Base-by-base conservation (phyloP, 2,329 filamentous ascomycete species). In the Didymella exigua region DNA sequence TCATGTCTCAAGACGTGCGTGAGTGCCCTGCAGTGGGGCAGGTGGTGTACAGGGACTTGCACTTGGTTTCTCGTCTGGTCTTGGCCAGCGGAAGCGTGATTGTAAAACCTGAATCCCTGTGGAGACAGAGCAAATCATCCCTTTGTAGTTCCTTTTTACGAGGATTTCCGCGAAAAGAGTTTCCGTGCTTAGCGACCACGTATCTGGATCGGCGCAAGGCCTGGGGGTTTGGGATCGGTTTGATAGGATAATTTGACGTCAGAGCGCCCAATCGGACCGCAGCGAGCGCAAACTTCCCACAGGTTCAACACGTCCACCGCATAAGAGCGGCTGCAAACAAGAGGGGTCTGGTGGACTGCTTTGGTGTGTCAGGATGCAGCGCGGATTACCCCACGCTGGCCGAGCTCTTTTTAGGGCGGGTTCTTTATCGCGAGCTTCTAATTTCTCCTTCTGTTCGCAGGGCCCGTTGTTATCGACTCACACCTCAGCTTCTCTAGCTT, bases 181-280 rank as follows among this genome's bases (percentile, higher is more conserved):
- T 19, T 45, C 26, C 9, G 42, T 18, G 30, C 26, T 29, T n/a
- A 19, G 47, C 29, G 46, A 49, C 37, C 41, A 46, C 41, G 36
- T 55, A 50, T 55, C 52, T 50, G 13, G 64, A 68, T 68, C 65
- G 59, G 34, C 62, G 38, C 63, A 58, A 62, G 63, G 47, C 55
- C 58, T 56, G 56, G 21, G 26, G 13, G 24, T 43, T 36, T 48
- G 26, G 34, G 33, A 37, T 13, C 40, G 45, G 33, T 19, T 47
- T 29, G 50, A 56, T 57, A 24, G 58, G 38, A 63, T 54, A 38
- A 31, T 51, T 55, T 56, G 60, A 67, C 55, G 60, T 66, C 65
- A 65, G 62, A 62, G 63, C 62, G 61, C 53, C 66, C 64, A 68
- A 68, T 67, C 64, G 63, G 62, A 62, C 54, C 54, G 44, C 40